Base-by-base conservation (phyloP, 169 alveolate species). In the Cystoisospora suis region DNA sequence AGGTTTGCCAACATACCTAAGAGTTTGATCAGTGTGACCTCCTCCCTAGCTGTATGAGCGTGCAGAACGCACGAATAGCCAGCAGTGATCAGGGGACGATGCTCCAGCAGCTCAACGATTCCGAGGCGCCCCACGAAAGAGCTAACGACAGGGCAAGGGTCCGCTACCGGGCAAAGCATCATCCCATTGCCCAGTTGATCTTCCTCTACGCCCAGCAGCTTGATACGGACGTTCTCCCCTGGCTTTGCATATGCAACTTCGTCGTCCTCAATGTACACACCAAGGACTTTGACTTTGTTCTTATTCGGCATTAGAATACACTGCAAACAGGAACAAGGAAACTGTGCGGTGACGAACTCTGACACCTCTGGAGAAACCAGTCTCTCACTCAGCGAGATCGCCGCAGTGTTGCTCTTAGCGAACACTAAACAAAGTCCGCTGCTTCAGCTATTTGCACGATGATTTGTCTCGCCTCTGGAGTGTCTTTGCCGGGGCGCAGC, bases 141-240 rank as follows among this genome's bases (percentile, higher is more conserved):
- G 49, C 94, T 87, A 65, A 97, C 98, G 9, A 96, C 98, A 5
- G 98, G 98, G 90, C 99, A 97, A 53, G 97, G 98, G 81, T 94
- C 91, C 53, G 97, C 96, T 81, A 96, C 94, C 88, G 97, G 95
- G 69, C 99, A 98, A 90, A 99, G 93, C 81, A 98, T 98, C 93
- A 95, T 96, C n/a, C 99, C 99, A 95, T 98, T 97, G 87, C 95
- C 93, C 56, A 98, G 94, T 75, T 97, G 98, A 89, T 96, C 98
- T 77, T 98, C 99, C 70, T 98, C 99, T 32, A 97, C 94, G 36
- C 98, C 96, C 85, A 96, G 92, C 86, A 98, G 86, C 94, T 96
- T 95, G 83, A 97, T 85, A 95, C 98, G 92, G 38, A 97, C 97
- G 95, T 97, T 97, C 90, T 97, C 99, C 44, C 99, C 99, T 23